Conservation (phyloP, 164 flowering plant genomes). For the Berberis vulgaris region DNA sequence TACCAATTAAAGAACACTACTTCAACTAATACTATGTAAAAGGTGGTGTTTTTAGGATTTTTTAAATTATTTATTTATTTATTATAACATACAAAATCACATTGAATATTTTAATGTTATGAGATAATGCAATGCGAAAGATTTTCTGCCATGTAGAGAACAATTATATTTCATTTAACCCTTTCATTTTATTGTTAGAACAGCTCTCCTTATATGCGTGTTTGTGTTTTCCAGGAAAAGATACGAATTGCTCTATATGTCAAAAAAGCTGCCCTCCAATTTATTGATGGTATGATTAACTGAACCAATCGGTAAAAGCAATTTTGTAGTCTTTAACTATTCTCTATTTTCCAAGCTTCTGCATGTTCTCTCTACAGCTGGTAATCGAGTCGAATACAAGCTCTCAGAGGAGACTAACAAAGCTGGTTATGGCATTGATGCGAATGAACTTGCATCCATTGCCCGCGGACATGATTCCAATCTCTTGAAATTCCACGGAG, state of each 20-base stretch:
- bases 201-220: background rate
- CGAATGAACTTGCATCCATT: conserved; percentile 9
- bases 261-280: conserved; percentile 7
- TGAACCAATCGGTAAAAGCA: no score
- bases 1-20: no score
- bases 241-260: conserved; percentile 7
- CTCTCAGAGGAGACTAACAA: conserved; percentile 3
- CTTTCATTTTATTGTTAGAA: no score
- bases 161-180: no score
- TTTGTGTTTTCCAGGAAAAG: conserved; percentile 6
- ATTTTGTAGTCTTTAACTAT: background rate
- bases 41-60: no score
- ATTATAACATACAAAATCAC: no score
- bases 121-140: no score
- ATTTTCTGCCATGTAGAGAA: no score
- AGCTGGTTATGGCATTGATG: conserved; percentile 8
- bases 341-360: background rate
- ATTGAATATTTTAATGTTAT: no score
- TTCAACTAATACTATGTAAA: no score
- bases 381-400: background rate
- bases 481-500: conserved; percentile 7
- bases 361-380: background rate
- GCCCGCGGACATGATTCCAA: conserved; percentile 2
- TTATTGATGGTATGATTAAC: conserved; percentile 5
- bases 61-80: no score